Evolutionary conservation across 179 eudicot species (phyloP), one percentile per base, ranked within the genome.

Genomic region (Silene vulgaris): DNA sequence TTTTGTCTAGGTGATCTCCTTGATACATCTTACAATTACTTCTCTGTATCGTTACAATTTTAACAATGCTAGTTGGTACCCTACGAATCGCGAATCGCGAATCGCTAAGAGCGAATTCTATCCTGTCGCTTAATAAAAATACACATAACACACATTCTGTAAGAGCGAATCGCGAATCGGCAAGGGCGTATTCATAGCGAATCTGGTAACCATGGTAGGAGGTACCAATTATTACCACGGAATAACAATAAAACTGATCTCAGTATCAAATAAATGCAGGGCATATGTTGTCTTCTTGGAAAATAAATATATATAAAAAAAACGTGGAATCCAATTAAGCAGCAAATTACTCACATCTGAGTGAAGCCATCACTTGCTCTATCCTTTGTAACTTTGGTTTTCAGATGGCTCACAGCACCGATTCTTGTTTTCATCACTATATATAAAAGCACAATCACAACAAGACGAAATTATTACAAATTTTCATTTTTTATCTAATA

Each of bases 331-430:
- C 11, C 32, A 9, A 14, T 5, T 26, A 66, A 74, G 61, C 57
- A 78, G 19, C 75, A 50, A 68, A 45, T 71, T 65, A 81, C 97
- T 86, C 87, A 94, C 97, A 77, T 84, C 65, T 32, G 19, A 72
- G 76, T 66, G 68, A 77, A 85, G 57, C 85, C 89, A 78, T 90
- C 88, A 70, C 87, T 90, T 61, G 72, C 85, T 87, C 85, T 87
- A 69, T 85, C 84, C 77, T 79, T 87, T 75, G 76, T 75, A 74
- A 79, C 82, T 75, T 86, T 80, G 82, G 82, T 78, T 66, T 85
- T 83, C 66, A 76, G 77, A 79, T 78, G 77, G 83, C 86, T 89
- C 71, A 80, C 82, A 66, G 80, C 82, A 65, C 83, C 82, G 72
- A 81, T 80, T 71, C 84, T 89, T 40, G 88, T 74, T 82, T 87